These are phyloP conservation scores for Buxus sempervirens DNA, from an alignment of 164 flowering plant genomes.

Conservation along the genomic window DNA sequence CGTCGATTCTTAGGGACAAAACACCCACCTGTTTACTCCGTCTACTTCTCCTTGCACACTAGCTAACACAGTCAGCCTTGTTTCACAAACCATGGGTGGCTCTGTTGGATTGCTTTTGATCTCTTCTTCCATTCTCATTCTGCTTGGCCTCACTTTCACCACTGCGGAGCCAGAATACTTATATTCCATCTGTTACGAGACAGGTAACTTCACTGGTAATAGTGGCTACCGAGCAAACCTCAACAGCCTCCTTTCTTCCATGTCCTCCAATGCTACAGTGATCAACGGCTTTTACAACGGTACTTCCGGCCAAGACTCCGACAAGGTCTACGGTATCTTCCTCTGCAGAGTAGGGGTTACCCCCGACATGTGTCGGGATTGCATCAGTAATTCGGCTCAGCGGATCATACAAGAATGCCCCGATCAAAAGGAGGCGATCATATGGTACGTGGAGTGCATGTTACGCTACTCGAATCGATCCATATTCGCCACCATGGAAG, in stretches of 20 bases:
- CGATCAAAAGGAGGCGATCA: slow-evolving; percentile 4
- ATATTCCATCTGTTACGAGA: too few relatives aligned
- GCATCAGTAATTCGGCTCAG: background rate
- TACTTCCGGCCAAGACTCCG: slow-evolving; percentile 6
- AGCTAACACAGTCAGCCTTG: too few relatives aligned
- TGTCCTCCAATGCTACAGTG: slow-evolving; percentile 15
- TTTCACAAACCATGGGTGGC: too few relatives aligned
- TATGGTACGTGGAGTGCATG: slow-evolving; percentile 18
- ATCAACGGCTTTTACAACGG: slow-evolving; percentile 10
- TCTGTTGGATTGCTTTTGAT: too few relatives aligned
- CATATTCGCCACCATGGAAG: slow-evolving; percentile 9
- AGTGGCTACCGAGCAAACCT: slow-evolving; percentile 20
- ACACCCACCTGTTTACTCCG: too few relatives aligned
- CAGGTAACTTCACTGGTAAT: background rate
- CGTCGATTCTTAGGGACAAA: too few relatives aligned
- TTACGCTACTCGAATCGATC: slow-evolving; percentile 14
- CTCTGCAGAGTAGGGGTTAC: slow-evolving; percentile 21
- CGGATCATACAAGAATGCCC: slow-evolving; percentile 8
- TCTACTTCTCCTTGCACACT: too few relatives aligned
- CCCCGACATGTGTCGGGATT: slow-evolving; percentile 2
- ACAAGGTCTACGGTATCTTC: slow-evolving; percentile 9
- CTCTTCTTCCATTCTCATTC: too few relatives aligned
- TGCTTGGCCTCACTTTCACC: too few relatives aligned
- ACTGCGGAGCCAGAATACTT: too few relatives aligned
- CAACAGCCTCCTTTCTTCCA: slow-evolving; percentile 12